phyloP scores from a whole-genome alignment of 495 filamentous ascomycete species.

The Aspergillus cristatus region DNA sequence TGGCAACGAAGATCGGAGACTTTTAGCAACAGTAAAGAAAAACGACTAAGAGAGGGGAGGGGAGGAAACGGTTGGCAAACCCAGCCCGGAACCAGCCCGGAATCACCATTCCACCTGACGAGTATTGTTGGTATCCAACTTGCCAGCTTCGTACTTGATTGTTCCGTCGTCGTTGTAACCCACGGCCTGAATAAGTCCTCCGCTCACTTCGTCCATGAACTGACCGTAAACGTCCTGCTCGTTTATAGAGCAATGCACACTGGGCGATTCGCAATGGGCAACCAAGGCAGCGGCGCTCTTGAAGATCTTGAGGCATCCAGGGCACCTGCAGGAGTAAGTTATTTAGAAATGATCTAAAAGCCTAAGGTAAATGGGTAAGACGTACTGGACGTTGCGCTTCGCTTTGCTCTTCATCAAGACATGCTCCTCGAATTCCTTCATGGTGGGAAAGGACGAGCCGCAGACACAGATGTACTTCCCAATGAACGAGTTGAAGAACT shows the following conservation, averaged over 20 bases:
- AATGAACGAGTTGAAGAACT: slow-evolving; percentile 14
- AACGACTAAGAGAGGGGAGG: no score
- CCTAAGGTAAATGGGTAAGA: no score
- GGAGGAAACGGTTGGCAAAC: no score
- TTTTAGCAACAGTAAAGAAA: no score
- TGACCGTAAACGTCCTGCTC: slow-evolving; percentile 23
- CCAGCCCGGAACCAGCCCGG: no score
- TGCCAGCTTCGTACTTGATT: slow-evolving; percentile 12
- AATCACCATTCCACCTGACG: background rate
- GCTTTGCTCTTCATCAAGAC: slow-evolving; percentile 10
- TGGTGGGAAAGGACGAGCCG: slow-evolving; percentile 4
- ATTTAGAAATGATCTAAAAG: background rate
- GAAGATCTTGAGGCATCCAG: slow-evolving; percentile 38
- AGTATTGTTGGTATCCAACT: slow-evolving; percentile 3
- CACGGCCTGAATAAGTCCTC: slow-evolving; percentile 33
- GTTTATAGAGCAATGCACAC: slow-evolving; percentile 32
- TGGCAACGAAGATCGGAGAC: no score
- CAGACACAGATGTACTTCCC: slow-evolving; percentile 19
- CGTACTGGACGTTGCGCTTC: slow-evolving; percentile 8
- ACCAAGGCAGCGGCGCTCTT: slow-evolving; percentile 32
- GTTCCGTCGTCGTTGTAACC: slow-evolving; percentile 20
- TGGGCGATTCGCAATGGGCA: slow-evolving; percentile 40
- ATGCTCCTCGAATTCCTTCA: slow-evolving; percentile 14
- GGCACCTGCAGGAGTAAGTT: slow-evolving; percentile 19
- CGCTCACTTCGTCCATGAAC: slow-evolving; percentile 37